Base-by-base conservation (phyloP, 208 protist species). In the Acanthamoeba lenticulata region DNA sequence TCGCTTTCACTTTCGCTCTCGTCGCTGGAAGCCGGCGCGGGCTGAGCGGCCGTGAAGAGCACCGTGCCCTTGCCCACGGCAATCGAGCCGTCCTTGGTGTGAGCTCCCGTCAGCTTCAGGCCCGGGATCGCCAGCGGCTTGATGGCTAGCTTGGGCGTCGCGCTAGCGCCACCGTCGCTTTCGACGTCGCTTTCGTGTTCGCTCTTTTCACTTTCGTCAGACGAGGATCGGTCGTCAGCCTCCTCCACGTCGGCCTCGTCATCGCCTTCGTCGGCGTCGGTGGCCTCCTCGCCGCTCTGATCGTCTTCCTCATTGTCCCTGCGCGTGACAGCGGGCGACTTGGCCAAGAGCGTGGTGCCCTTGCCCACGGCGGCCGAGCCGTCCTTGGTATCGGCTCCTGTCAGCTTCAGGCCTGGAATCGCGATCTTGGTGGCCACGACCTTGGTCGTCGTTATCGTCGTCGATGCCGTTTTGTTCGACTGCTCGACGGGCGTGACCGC, bases 291-390 rank as follows among this genome's bases (percentile, higher is more conserved):
- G 44, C 49, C 77, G 17, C 24, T 34, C 44, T 13, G 7, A 32
- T 57, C 40, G 15, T 24, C 60, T 5, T 29, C n/a, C 1, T 67
- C 60, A 17, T 5, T 5, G n/a, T 36, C 13, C 9, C n/a, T 11
- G 29, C 60, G 60, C n/a, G 69, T 32, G 40, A 17, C 29, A 3
- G 38, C 44, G 32, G 69, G 69, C 34, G 44, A 90, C 83, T 90
- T 90, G 34, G n/a, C n/a, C n/a, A 90, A 47, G n/a, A 90, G 47
- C 36, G 40, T 90, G 83, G 83, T 90, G 38, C 83, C 83, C 83
- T 90, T 90, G 34, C 83, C 83, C 47, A 90, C 52, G 32, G 47
- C 32, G 21, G 83, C 17, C 36, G 83, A 67, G 2, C 83, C 83
- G 49, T 90, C 83, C 83, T 90, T 90, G 5, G 83, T 90, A 7